Base-by-base conservation (phyloP, 2,329 filamentous ascomycete species). In the Xylaria sp. region DNA sequence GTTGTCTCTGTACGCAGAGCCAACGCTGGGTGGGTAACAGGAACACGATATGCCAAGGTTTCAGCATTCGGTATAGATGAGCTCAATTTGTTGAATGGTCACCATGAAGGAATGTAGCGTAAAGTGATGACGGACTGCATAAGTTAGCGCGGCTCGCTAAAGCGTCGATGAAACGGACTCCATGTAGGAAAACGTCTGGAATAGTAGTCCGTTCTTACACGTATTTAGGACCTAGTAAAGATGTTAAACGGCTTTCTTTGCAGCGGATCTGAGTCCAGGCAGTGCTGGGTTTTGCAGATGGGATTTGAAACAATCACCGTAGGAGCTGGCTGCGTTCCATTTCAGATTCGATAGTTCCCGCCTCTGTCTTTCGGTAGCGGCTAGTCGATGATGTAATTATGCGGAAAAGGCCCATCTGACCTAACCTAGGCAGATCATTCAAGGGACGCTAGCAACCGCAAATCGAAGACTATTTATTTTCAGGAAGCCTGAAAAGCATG, bases 301-400 rank as follows among this genome's bases (percentile, higher is more conserved):
- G n/a, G 39, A 23, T 43, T 23, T 13, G 33, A 18, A 46, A 48
- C 28, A 28, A 28, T 13, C 5, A 9, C 41, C 23, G 41, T 15
- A n/a, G 41, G 12, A n/a, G 46, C n/a, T 36, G 33, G 54, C 12
- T 41, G 31, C 8, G 15, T 8, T 10, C 3, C 33, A 60, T n/a
- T 55, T 13, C 13, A 43, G 43, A n/a, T 39, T 52, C 51, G 33
- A 62, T 58, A 18, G 3, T 41, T 25, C 23, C n/a, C 33, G 46
- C 12, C 51, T 12, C 25, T 25, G 33, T 41, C 39, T 46, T 20
- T 15, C 31, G 10, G 39, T 36, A 12, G 25, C 15, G 15, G 25
- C 48, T 33, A 43, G 49, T 64, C 65, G 60, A 67, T 67, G 65
- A 67, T 67, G 65, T 64, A 67, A 67, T 64, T 46, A 60, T 56